A percentile compares a stretch with the other conserved stretches of the same genome.
phyloP scores from a whole-genome alignment of 208 protist species.

The Endotrypanum monterogeii region DNA sequence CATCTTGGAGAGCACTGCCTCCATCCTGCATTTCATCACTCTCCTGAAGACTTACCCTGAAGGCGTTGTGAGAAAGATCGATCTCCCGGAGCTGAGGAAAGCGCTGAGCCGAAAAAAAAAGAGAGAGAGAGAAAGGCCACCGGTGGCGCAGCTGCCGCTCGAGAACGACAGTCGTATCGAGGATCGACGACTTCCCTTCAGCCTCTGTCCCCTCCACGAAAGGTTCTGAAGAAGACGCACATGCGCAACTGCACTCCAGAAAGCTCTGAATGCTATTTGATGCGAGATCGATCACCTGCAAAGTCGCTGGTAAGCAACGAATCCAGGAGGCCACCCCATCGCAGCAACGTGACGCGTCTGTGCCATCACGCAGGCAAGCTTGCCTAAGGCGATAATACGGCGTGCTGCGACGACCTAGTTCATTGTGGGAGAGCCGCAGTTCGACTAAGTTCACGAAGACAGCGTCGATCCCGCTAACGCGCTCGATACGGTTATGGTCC shows the following conservation, averaged over 20 bases:
- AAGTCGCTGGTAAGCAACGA: slow-evolving; percentile 53
- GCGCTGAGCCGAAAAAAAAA: slow-evolving; percentile 59
- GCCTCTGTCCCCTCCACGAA: background rate
- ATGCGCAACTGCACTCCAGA: slow-evolving; percentile 43
- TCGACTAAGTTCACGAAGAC: slow-evolving; percentile 62
- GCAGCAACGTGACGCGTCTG: slow-evolving; percentile 18
- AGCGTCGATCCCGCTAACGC: slow-evolving; percentile 49
- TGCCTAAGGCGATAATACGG: slow-evolving; percentile 25
- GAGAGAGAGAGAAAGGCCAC: slow-evolving; percentile 49
- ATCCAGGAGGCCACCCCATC: slow-evolving; percentile 66
- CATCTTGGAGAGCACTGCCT: background rate
- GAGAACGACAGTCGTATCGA: background rate
- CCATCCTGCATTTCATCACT: slow-evolving; percentile 55
- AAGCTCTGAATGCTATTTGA: slow-evolving; percentile 76
- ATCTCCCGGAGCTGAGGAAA: slow-evolving; percentile 60
- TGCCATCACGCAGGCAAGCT: background rate
- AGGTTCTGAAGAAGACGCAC: background rate
- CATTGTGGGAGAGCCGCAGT: slow-evolving; percentile 73
- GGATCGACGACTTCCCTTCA: background rate
- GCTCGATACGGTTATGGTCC: slow-evolving; percentile 56
- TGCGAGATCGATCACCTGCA: slow-evolving; percentile 66
- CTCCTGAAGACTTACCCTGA: slow-evolving; percentile 47
- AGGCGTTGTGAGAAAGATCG: slow-evolving; percentile 69
- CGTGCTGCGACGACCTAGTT: slow-evolving; percentile 43
- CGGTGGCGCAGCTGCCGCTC: slow-evolving; percentile 46